A percentile compares a stretch with the other conserved stretches of the same genome.
These are phyloP conservation scores for Vigna reflexopilosa DNA, from an alignment of 306 rosid genomes.

Conservation along the genomic window DNA sequence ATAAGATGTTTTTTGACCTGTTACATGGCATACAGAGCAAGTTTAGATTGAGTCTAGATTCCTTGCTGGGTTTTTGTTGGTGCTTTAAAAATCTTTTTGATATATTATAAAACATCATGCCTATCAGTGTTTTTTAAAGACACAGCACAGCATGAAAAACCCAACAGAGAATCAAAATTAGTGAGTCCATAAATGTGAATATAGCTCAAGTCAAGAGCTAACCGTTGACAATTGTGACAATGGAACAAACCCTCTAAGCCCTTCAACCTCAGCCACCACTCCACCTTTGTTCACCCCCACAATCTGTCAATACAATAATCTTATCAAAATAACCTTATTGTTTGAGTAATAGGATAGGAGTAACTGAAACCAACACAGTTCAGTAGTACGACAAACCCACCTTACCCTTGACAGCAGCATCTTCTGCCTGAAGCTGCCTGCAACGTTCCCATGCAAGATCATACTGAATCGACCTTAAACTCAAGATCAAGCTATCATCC, in stretches of 20 bases:
- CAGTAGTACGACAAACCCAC: slow-evolving; percentile 55
- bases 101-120: too few relatives aligned
- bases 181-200: slow-evolving; percentile 29
- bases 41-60: not conserved
- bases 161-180: too few relatives aligned
- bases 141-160: too few relatives aligned
- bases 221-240: slow-evolving; percentile 94
- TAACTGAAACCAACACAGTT: not conserved
- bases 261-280: slow-evolving; percentile 91
- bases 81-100: too few relatives aligned
- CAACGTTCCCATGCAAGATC: slow-evolving; percentile 92
- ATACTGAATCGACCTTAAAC: slow-evolving; percentile 71
- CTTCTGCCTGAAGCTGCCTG: slow-evolving; percentile 90
- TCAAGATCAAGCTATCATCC: slow-evolving; percentile 80
- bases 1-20: not conserved
- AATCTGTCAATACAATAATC: slow-evolving; percentile 58
- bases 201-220: slow-evolving; percentile 46
- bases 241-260: slow-evolving; percentile 92
- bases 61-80: too few relatives aligned
- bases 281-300: slow-evolving; percentile 90
- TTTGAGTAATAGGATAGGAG: not conserved
- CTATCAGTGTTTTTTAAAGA: too few relatives aligned
- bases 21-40: not conserved
- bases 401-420: slow-evolving; percentile 81
- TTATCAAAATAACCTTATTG: slow-evolving; percentile 11